phyloP scores from a whole-genome alignment of 2,329 filamentous ascomycete species.

The Ceratocystis colombiana region DNA sequence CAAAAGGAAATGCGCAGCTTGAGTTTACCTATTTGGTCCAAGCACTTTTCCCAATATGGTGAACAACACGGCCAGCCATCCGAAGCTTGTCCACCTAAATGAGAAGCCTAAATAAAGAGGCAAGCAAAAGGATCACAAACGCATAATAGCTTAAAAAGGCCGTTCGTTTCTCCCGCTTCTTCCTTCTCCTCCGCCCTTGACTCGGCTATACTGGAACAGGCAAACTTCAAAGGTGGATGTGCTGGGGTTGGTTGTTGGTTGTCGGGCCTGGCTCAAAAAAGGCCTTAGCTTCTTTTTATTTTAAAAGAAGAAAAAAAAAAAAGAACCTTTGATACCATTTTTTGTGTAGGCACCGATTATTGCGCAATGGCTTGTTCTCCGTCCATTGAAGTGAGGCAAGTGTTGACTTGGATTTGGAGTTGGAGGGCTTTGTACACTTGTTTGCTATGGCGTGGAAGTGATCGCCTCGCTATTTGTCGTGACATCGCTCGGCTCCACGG shows the following conservation, averaged over 20 bases:
- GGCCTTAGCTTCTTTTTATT: too few species aligned
- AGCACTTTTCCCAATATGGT: slow-evolving; percentile 12
- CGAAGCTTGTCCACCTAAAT: background rate
- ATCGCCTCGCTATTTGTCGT: too few species aligned
- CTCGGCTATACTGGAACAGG: slow-evolving; percentile 10
- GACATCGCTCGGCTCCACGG: too few species aligned
- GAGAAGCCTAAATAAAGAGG: background rate
- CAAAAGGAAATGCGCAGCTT: background rate
- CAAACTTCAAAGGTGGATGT: background rate
- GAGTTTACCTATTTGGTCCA: slow-evolving; percentile 10
- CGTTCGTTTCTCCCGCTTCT: background rate
- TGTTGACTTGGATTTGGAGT: too few species aligned
- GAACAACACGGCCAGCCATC: slow-evolving; percentile 6
- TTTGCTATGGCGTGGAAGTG: too few species aligned
- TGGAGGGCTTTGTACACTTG: too few species aligned
- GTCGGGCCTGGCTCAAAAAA: too few species aligned
- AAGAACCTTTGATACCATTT: too few species aligned
- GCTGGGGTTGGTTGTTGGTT: background rate
- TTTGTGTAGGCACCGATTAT: too few species aligned
- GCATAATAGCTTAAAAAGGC: background rate
- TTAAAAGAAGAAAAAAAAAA: too few species aligned
- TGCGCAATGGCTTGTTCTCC: too few species aligned
- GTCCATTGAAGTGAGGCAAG: too few species aligned
- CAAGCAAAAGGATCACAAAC: background rate
- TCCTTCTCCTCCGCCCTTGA: background rate